A percentile compares a stretch with the other conserved stretches of the same genome.
These are phyloP conservation scores for Trichoderma pleuroti DNA, from an alignment of 2,329 filamentous ascomycete genomes.

Conservation along the genomic window DNA sequence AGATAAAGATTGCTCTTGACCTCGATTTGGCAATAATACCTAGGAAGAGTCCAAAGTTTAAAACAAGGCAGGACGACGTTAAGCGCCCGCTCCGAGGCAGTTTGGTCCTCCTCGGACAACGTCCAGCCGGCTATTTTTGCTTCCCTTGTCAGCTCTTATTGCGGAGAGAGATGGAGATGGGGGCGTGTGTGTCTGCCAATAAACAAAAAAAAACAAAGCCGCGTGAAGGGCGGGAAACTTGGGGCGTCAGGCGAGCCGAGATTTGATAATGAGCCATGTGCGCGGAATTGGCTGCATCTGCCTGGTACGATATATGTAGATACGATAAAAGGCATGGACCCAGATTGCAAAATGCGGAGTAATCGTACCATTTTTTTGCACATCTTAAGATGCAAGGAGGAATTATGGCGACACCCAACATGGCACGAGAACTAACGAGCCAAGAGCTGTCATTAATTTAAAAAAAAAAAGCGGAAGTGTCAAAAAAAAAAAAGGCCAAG, in stretches of 20 bases:
- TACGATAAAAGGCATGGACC: not conserved
- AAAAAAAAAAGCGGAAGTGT: not conserved
- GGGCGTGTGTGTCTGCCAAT: too few species aligned
- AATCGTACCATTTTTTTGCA: not conserved
- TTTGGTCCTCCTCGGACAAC: not conserved
- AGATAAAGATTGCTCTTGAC: not conserved
- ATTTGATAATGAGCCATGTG: not conserved
- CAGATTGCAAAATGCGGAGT: not conserved
- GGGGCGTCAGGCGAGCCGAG: not conserved
- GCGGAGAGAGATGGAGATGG: not conserved
- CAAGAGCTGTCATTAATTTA: not conserved
- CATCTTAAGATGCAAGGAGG: not conserved
- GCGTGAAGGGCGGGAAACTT: not conserved
- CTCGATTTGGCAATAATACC: not conserved
- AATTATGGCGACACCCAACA: not conserved
- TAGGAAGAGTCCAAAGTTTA: not conserved
- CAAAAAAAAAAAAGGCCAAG: not conserved
- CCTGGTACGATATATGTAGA: not conserved
- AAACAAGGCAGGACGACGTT: not conserved
- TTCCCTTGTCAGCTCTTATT: not conserved
- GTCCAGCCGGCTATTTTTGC: not conserved
- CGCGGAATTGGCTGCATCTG: not conserved
- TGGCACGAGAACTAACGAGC: not conserved
- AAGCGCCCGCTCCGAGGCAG: slow-evolving; percentile 2
- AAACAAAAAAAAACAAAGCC: not conserved